Evolutionary conservation across 176 grass and related monocot species (phyloP).

Genomic region (Musa schizocarpa): DNA sequence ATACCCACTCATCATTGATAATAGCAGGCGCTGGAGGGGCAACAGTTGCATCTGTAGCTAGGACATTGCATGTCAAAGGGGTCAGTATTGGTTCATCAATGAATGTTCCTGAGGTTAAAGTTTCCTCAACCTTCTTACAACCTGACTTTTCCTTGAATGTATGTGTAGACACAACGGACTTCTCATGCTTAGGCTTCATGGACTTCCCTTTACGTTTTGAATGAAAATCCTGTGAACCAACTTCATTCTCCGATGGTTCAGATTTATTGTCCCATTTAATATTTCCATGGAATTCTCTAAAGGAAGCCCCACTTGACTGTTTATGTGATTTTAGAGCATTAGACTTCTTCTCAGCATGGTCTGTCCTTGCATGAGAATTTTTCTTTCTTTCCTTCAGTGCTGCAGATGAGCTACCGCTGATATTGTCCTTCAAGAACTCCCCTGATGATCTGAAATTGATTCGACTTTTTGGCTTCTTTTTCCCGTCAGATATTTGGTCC

Average conservation of each 20-base stretch:
- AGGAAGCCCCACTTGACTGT: conserved; percentile 24
- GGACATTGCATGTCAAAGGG: conserved; percentile 38
- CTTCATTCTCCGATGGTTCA: conserved; percentile 34
- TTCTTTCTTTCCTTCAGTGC: conserved; percentile 46
- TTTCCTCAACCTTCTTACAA: conserved; percentile 42
- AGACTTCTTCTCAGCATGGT: conserved; percentile 46
- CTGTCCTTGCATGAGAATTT: conserved; percentile 40
- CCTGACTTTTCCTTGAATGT: conserved; percentile 42
- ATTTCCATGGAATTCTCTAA: conserved; percentile 29
- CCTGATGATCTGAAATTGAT: conserved; percentile 30
- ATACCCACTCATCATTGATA: conserved; percentile 91
- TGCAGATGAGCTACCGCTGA: conserved; percentile 29
- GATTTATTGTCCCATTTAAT: conserved; percentile 16
- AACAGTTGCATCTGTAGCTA: conserved; percentile 37
- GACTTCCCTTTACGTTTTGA: conserved; percentile 28
- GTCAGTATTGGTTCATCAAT: conserved; percentile 27
- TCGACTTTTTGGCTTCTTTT: conserved; percentile 48
- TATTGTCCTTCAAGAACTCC: conserved; percentile 40
- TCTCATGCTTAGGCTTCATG: conserved; percentile 42
- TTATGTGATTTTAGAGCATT: conserved; percentile 43
- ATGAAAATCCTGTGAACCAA: conserved; percentile 30
- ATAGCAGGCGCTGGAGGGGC: conserved; percentile 33
- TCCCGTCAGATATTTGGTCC: conserved; percentile 32
- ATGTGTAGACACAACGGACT: conserved; percentile 33
- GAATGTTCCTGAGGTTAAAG: conserved; percentile 27